Evolutionary conservation across 345 rosid species (phyloP), one percentile per base, ranked within the genome.

Genomic region (Lepidium sativum): DNA sequence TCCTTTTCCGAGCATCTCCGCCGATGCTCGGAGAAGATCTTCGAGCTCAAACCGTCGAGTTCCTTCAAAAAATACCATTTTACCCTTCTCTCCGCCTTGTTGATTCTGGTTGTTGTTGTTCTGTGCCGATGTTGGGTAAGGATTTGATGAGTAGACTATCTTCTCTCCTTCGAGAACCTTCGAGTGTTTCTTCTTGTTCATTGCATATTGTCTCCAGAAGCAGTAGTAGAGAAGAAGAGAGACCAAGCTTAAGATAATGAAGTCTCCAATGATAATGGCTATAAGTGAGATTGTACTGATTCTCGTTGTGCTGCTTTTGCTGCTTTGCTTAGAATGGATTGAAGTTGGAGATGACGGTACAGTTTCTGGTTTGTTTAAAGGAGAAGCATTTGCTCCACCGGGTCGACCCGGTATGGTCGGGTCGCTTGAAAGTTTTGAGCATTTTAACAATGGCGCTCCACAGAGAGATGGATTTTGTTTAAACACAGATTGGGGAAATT

Each of bases 1-100:
- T 2, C 96, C 96, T 76, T 92, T 92, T 20, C 98, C 98, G 27
- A 92, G 73, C 96, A 92, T 87, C 84, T 92, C 98, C 5, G 98
- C 98, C 17, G 98, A 92, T 2, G 98, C 96, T 60, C 96, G 67
- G 35, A 92, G 78, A 73, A 92, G 75, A 67, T 92, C 96, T 75
- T 92, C 96, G 2, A 92, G 81, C 77, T 92, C 98, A 32, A 92
- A 92, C 67, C 85, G 54, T 70, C 77, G 69, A 49, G 74, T 86
- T 29, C 95, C 95, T 65, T 92, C 95, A 60, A 92, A 92, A 41
- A 92, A 92, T 65, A 89, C 96, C 96, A 92, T 92, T 64, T 81
- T 69, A 33, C 95, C 95, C 67, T 91, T 74, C 76, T 87, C 95
- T 5, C 69, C 82, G 15, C 90, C 81, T 27, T 67, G 41, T 45